Percentiles rank a stretch among this genome's conserved stretches.
These are phyloP conservation scores for Hemisphaericaspora xylofermentans DNA, from an alignment of 1,139 yeast species.

Conservation along the genomic window DNA sequence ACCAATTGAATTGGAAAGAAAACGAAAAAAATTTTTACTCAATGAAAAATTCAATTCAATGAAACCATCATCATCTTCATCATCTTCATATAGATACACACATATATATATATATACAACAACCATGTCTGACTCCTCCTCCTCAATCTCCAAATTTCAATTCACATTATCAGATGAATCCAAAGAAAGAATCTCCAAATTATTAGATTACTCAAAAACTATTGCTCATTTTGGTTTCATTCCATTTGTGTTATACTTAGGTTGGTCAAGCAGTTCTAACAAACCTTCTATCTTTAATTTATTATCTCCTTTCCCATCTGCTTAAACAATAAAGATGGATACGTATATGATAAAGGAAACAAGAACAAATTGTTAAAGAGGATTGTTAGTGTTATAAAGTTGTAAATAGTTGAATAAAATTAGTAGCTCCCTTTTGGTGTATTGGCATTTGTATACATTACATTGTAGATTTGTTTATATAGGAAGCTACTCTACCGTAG, in stretches of 20 bases:
- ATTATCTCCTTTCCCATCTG: constrained; percentile 74
- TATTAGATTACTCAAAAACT: constrained; percentile 81
- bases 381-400: too few species aligned
- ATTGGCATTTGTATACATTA: too few species aligned
- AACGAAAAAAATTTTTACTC: background rate
- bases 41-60: background rate
- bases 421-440: too few species aligned
- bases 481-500: too few species aligned
- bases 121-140: constrained; percentile 8
- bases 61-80: too few species aligned
- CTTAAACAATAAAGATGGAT: constrained; percentile 36
- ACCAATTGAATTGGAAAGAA: too few species aligned
- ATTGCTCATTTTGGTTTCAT: constrained; percentile 96
- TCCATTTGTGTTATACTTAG: constrained; percentile 89
- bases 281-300: constrained; percentile 81
- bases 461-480: too few species aligned
- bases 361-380: too few species aligned
- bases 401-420: too few species aligned
- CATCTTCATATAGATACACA: too few species aligned
- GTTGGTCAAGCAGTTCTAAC: constrained; percentile 84
- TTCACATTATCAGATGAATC: constrained; percentile 65
- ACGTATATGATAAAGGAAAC: too few species aligned
- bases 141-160: constrained; percentile 21
- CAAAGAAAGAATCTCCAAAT: constrained; percentile 83
- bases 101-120: too few species aligned